Base-by-base conservation (phyloP, 768 basidiomycete species). In the Mrakia hoshinonis region DNA sequence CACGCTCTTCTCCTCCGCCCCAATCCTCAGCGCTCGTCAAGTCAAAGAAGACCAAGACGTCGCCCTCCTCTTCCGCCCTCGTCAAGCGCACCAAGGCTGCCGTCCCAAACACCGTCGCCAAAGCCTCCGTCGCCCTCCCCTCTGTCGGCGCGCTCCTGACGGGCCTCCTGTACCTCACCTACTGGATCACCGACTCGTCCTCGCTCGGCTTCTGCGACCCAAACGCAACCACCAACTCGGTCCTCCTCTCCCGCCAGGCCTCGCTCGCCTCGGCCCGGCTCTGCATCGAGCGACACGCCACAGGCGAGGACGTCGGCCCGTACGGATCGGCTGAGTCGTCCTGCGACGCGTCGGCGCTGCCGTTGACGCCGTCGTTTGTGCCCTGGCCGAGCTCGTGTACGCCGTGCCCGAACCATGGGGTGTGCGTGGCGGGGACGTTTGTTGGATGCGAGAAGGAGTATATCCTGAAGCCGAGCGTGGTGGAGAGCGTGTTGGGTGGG, bases 121-220 rank as follows among this genome's bases (percentile, higher is more conserved):
- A 39, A 47, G n/a, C 61, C 12, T 31, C 61, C 10, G 47, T 60
- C 29, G 36, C 51, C 38, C 55, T 72, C 15, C 66, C 70, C 22
- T 66, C 70, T 2, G 55, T 72, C 47, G 47, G 67, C 15, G 34
- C 54, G 1, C 67, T 73, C 5, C 52, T 73, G 11, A 48, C 62
- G 20, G 46, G 68, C 20, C n/a, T 67, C 26, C 18, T 63, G 22
- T 68, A 61, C 52, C 31, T 73, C 43, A n/a, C 60, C 29, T 18
- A 73, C 20, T 73, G 52, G 55, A 64, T 55, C 4, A n/a, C 67
- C 26, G 29, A 49, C 12, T 68, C 72, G 20, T 46, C 67, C 13
- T 38, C 74, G 3, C 58, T 78, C 54, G 81, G 81, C 1, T 82
- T 76, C 76, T 82, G 81, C 76, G 81, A 82, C 72, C 69, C 80